These are phyloP conservation scores for Truncatella angustata DNA, from an alignment of 2,329 filamentous ascomycete species.

Conservation along the genomic window DNA sequence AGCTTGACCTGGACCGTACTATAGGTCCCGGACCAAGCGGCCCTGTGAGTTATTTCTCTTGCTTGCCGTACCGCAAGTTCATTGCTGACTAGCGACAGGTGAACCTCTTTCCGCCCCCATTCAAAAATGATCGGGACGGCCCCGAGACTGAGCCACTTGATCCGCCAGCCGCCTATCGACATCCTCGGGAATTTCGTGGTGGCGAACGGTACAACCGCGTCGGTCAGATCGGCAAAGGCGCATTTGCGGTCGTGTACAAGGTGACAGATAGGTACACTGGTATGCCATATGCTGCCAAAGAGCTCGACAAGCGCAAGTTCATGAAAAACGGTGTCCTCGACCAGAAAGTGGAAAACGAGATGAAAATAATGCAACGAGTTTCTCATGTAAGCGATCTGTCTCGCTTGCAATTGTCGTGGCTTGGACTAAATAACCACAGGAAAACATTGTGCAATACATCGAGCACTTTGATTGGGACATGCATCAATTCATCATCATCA, in stretches of 20 bases:
- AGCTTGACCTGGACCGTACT: slow-evolving; percentile 37
- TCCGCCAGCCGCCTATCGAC: slow-evolving; percentile 22
- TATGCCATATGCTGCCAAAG: slow-evolving; percentile 83
- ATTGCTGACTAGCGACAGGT: slow-evolving; percentile 23
- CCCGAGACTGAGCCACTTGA: neutral
- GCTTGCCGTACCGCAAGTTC: neutral
- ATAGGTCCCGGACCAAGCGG: slow-evolving; percentile 47
- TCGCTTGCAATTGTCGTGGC: neutral
- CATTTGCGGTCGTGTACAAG: slow-evolving; percentile 92
- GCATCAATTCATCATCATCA: slow-evolving; percentile 90
- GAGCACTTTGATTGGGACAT: slow-evolving; percentile 82
- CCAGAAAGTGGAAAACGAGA: slow-evolving; percentile 92
- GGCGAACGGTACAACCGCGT: slow-evolving; percentile 82
- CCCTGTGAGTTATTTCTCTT: slow-evolving; percentile 34
- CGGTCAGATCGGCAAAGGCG: slow-evolving; percentile 81
- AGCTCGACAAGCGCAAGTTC: slow-evolving; percentile 88
- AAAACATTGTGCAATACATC: slow-evolving; percentile 88
- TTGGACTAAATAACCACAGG: slow-evolving; percentile 41
- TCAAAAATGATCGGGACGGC: slow-evolving; percentile 1
- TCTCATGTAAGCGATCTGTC: slow-evolving; percentile 68
- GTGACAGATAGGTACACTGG: slow-evolving; percentile 85
- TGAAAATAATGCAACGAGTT: slow-evolving; percentile 89
- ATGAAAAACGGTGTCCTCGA: slow-evolving; percentile 90
- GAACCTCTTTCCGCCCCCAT: slow-evolving; percentile 25
- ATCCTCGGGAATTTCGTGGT: slow-evolving; percentile 73